These are phyloP conservation scores for Aspergillus fischeri DNA, from an alignment of 2,329 filamentous ascomycete genomes.

Conservation along the genomic window DNA sequence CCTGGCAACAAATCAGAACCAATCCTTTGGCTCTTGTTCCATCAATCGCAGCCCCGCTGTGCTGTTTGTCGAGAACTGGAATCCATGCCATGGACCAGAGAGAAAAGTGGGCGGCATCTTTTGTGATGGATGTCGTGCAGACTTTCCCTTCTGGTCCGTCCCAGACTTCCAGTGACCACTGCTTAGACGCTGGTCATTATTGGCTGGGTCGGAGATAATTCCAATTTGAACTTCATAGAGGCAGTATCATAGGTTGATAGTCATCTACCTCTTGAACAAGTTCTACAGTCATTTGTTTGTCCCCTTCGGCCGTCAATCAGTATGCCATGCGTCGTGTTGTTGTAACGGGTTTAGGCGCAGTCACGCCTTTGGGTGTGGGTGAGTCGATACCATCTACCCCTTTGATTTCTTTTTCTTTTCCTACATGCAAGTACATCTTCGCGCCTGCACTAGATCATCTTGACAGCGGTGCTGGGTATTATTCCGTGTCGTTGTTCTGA, in stretches of 20 bases:
- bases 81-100: neutral
- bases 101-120: neutral
- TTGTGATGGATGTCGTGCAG: slow-evolving; percentile 26
- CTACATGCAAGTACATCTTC: neutral
- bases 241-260: neutral
- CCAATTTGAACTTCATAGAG: neutral
- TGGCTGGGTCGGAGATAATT: neutral
- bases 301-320: slow-evolving; percentile 1
- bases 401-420: slow-evolving; percentile 2
- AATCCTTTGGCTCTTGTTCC: neutral
- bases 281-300: neutral
- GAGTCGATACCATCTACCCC: slow-evolving; percentile 16
- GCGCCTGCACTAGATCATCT: neutral
- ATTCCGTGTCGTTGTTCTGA: neutral
- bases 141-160: slow-evolving; percentile 34
- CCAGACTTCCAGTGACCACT: neutral
- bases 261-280: neutral
- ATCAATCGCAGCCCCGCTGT: neutral
- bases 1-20: neutral
- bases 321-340: slow-evolving; percentile 61
- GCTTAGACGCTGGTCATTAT: neutral
- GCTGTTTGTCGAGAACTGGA: neutral
- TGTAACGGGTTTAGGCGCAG: slow-evolving; percentile 75
- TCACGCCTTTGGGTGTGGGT: slow-evolving; percentile 80
- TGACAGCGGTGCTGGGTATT: neutral